A percentile compares a stretch with the other conserved stretches of the same genome.
Evolutionary conservation across 2,329 filamentous ascomycete species (phyloP).

Genomic region (Phialophora macrospora): DNA sequence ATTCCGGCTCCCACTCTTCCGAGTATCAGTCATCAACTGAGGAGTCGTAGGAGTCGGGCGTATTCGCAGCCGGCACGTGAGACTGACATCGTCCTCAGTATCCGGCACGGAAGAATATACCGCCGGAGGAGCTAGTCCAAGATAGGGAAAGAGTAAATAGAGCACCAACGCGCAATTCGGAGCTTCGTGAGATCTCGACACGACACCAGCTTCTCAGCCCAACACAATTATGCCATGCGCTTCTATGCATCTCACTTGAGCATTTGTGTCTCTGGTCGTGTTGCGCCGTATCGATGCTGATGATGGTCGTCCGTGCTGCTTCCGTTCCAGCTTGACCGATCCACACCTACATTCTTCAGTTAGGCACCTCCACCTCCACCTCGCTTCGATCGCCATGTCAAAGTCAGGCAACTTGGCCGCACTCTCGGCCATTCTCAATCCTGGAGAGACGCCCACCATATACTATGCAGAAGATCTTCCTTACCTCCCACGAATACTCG

Average conservation of each 20-base stretch:
- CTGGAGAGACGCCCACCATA: slow-evolving; percentile 58
- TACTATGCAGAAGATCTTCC: slow-evolving; percentile 88
- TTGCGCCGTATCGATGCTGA: not conserved
- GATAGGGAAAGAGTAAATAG: slow-evolving; percentile 7
- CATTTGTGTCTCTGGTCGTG: not conserved
- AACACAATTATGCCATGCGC: slow-evolving; percentile 5
- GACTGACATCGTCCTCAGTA: not conserved
- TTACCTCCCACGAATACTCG: slow-evolving; percentile 75
- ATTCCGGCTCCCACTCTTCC: not conserved
- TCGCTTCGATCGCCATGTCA: slow-evolving; percentile 32
- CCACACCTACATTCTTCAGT: slow-evolving; percentile 8
- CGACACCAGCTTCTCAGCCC: not conserved
- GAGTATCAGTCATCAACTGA: slow-evolving; percentile 6
- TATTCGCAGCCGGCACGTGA: not conserved
- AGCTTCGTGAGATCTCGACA: slow-evolving; percentile 7
- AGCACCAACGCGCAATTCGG: slow-evolving; percentile 5
- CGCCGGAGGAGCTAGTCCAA: not conserved
- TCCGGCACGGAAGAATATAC: slow-evolving; percentile 12
- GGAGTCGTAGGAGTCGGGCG: no score
- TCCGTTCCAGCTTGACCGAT: slow-evolving; percentile 12
- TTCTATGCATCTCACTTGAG: slow-evolving; percentile 4
- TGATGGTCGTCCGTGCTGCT: slow-evolving; percentile 8
- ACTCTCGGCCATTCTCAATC: slow-evolving; percentile 36
- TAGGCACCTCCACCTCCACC: not conserved
- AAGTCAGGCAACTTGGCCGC: slow-evolving; percentile 40